Evolutionary conservation across 1,139 yeast species (phyloP).

Genomic region (Kodamaea anthophila): DNA sequence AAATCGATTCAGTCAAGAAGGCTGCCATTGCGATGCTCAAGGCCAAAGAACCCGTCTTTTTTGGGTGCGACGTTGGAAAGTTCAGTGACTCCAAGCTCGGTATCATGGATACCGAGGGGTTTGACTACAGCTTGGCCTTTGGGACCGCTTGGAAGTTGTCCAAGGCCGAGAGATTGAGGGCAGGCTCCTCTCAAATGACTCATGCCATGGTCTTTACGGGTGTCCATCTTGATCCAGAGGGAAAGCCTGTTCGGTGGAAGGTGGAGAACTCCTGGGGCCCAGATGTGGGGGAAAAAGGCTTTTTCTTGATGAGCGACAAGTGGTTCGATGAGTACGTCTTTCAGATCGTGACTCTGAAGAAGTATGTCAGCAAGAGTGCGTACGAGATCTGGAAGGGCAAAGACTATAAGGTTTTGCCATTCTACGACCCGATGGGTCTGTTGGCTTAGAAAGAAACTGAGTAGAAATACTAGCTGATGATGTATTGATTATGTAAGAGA

Average conservation of each 20-base stretch:
- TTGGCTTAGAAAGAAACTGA: slow-evolving; percentile 39
- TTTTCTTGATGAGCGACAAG: slow-evolving; percentile 73
- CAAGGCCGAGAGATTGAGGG: slow-evolving; percentile 49
- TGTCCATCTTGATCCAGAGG: slow-evolving; percentile 48
- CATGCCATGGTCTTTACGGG: slow-evolving; percentile 82
- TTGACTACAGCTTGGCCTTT: slow-evolving; percentile 64
- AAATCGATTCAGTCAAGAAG: slow-evolving; percentile 49
- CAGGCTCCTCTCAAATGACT: slow-evolving; percentile 65
- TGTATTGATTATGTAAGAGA: neutral
- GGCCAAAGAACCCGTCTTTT: slow-evolving; percentile 70
- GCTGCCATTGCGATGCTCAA: slow-evolving; percentile 63
- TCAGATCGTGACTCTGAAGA: slow-evolving; percentile 67
- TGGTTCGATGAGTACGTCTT: slow-evolving; percentile 80
- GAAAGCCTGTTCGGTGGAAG: slow-evolving; percentile 65
- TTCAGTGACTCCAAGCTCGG: slow-evolving; percentile 56
- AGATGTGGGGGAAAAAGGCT: slow-evolving; percentile 67
- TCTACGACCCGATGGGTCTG: slow-evolving; percentile 87
- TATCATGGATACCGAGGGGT: slow-evolving; percentile 62
- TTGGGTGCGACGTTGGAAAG: slow-evolving; percentile 83
- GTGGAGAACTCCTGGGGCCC: slow-evolving; percentile 88
- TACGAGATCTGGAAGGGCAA: slow-evolving; percentile 45
- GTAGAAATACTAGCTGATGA: neutral
- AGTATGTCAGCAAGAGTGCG: slow-evolving; percentile 40
- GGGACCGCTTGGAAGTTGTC: slow-evolving; percentile 42
- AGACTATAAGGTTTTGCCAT: slow-evolving; percentile 57